These are phyloP conservation scores for Colletotrichum noveboracense DNA, from an alignment of 2,329 filamentous ascomycete species.

Conservation along the genomic window DNA sequence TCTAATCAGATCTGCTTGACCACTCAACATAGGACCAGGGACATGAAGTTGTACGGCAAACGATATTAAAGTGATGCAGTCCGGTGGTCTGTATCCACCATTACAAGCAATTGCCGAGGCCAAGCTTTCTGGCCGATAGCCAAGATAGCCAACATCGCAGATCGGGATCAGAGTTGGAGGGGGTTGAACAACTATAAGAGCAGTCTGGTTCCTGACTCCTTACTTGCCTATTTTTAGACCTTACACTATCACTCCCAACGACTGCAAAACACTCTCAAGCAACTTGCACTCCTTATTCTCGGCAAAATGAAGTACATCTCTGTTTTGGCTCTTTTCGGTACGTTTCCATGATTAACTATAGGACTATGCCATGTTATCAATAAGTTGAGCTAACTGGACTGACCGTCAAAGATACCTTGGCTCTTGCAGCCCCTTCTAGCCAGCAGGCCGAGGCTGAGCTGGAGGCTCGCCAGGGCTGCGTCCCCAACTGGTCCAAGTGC, in stretches of 20 bases:
- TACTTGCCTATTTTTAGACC: rapidly evolving
- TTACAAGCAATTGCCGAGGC: not conserved
- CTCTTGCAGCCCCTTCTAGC: not conserved
- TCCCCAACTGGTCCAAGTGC: not conserved
- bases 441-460: not conserved
- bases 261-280: not conserved
- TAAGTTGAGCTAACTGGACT: not conserved
- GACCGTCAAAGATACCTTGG: not conserved
- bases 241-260: not conserved
- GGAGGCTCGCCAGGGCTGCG: not conserved
- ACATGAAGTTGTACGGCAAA: not conserved
- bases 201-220: not conserved
- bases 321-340: not conserved
- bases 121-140: not conserved
- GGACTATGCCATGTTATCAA: not conserved
- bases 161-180: not conserved
- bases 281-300: not conserved
- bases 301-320: not conserved
- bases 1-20: not conserved
- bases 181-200: not conserved
- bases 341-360: not conserved
- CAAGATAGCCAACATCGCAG: not conserved
- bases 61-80: not conserved
- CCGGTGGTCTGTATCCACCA: not conserved
- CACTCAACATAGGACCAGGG: rapidly evolving